These are phyloP conservation scores for Solanum infundibuliforme DNA, from an alignment of 257 asterid genomes.

Conservation along the genomic window DNA sequence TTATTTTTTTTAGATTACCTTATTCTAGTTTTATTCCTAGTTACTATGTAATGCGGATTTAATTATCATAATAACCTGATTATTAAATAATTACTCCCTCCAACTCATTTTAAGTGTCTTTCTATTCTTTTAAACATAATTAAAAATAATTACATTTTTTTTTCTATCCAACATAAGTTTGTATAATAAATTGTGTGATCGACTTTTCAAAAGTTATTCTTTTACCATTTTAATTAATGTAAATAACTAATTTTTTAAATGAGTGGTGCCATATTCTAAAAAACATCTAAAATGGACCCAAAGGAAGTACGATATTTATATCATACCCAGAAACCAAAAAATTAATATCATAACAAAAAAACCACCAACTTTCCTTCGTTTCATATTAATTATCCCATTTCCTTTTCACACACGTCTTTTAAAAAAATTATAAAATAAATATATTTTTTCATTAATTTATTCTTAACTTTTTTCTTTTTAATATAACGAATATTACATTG, in stretches of 20 bases:
- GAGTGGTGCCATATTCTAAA: background rate
- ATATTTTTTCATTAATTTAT: no score
- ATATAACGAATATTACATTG: background rate
- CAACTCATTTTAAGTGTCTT: background rate
- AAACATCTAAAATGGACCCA: background rate
- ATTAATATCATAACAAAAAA: background rate
- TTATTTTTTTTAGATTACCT: background rate
- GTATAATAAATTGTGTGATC: background rate
- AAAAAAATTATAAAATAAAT: no score
- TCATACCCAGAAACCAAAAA: background rate
- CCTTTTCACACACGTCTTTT: background rate
- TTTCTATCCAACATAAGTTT: background rate
- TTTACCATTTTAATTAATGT: background rate
- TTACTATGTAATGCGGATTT: background rate
- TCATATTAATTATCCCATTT: background rate
- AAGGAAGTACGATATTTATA: background rate
- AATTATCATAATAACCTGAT: background rate
- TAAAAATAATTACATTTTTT: background rate
- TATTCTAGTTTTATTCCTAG: background rate
- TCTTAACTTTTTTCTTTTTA: background rate
- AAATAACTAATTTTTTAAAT: background rate
- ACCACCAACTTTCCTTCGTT: background rate
- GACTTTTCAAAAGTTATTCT: background rate
- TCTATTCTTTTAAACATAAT: background rate
- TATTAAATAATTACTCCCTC: background rate